Base-by-base conservation (phyloP, 176 grass and related monocot species). In the Bothriochloa decipiens region DNA sequence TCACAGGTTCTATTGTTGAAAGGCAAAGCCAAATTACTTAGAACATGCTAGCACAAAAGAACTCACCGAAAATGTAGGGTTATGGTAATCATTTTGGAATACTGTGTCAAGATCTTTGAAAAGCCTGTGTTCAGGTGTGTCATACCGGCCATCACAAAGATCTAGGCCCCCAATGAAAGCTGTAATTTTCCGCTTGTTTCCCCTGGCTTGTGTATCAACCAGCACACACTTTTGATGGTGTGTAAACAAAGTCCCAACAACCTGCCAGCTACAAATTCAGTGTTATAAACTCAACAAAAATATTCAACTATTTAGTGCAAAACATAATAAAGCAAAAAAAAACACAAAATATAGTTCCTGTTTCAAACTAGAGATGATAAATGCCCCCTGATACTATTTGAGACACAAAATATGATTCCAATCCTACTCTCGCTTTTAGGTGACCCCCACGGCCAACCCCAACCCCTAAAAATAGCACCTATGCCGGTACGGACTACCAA, bases 91-190 rank as follows among this genome's bases (percentile, higher is more conserved):
- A 81, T 98, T 86, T 65, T 92, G 2, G 68, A 95, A 98, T 81
- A 95, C 89, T 39, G 87, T 95, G 77, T 95, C 85, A 36, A 98
- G 91, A 84, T 98, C 91, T 65, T 72, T 60, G 74, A 95, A 95
- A 61, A 98, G 91, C 65, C 96, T 95, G 81, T 98, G 96, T 47
- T 90, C 18, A 58, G 96, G 96, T 89, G 96, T 98, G 87, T 98
- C 96, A 77, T 98, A 98, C 74, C 96, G 96, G 55, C 96, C 96
- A 62, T 95, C 91, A 90, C 96, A 98, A 84, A 98, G 92, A 90
- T 98, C 96, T 69, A 98, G 83, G 46, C 96, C 96, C 37, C 96
- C 96, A 20, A 95, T 55, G 61, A 98, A 98, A 86, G 96, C 91
- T 78, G 96, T 95, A 72, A 98, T 87, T 91, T 92, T 98, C 78